phyloP scores from a whole-genome alignment of 129 eudicot species.

The Helichrysum umbraculigerum region DNA sequence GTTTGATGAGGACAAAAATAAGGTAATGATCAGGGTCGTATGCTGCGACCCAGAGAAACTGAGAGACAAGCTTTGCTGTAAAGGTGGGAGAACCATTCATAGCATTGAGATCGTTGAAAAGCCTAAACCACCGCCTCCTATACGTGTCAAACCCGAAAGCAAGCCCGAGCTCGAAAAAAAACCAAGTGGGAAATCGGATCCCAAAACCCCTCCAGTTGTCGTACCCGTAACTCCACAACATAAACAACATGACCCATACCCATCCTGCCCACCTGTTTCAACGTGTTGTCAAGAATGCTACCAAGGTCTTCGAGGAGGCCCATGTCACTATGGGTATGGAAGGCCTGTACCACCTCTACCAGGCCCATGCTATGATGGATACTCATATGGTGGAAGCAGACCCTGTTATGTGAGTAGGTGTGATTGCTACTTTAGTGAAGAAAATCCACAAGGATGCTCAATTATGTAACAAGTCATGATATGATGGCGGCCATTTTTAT shows the following conservation, averaged over 20 bases:
- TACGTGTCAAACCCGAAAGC: no score
- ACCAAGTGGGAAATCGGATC: no score
- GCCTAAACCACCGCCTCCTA: slow-evolving; percentile 19
- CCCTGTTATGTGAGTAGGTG: slow-evolving; percentile 41
- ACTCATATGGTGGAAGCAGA: slow-evolving; percentile 27
- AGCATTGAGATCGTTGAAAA: slow-evolving; percentile 61
- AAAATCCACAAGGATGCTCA: slow-evolving; percentile 68
- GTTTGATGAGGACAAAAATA: slow-evolving; percentile 63
- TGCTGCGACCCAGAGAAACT: slow-evolving; percentile 86
- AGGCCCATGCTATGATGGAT: slow-evolving; percentile 38
- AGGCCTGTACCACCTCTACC: slow-evolving; percentile 53
- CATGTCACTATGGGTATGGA: slow-evolving; percentile 50
- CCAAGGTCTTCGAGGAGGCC: slow-evolving; percentile 50
- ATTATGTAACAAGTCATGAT: slow-evolving; percentile 45
- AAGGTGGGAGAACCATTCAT: slow-evolving; percentile 59
- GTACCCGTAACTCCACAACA: background rate
- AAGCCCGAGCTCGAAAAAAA: no score
- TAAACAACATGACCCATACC: no score
- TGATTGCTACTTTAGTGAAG: slow-evolving; percentile 58
- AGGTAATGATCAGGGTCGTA: slow-evolving; percentile 63
- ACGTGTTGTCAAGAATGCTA: slow-evolving; percentile 53
- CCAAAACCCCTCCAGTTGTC: background rate
- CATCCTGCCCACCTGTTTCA: slow-evolving; percentile 40
- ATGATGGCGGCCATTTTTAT: slow-evolving; percentile 15
- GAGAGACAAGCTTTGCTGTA: slow-evolving; percentile 70